These are phyloP conservation scores for Cladorrhinum sp. DNA, from an alignment of 2,329 filamentous ascomycete genomes.

Conservation along the genomic window DNA sequence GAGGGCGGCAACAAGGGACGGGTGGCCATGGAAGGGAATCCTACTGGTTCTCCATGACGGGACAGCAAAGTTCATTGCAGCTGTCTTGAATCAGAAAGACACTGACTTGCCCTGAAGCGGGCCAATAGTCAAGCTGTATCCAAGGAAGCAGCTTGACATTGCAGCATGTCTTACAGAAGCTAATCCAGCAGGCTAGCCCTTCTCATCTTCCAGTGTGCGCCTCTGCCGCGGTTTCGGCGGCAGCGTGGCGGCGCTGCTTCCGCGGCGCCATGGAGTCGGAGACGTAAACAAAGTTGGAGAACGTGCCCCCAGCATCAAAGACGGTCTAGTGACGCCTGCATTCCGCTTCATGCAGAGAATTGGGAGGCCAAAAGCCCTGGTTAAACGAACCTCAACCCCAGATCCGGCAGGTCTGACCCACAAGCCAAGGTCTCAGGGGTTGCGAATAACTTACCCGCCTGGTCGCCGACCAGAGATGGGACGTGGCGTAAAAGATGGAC, in stretches of 20 bases:
- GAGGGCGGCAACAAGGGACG: background rate
- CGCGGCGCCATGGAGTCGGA: background rate
- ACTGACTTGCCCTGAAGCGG: background rate
- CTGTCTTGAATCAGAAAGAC: background rate
- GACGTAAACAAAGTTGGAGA: background rate
- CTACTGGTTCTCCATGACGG: constrained; percentile 1
- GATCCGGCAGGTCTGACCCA: background rate
- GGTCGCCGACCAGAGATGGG: background rate
- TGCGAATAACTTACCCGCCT: background rate
- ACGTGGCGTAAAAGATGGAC: background rate
- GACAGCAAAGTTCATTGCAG: background rate
- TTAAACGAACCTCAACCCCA: background rate
- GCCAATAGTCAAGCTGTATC: background rate
- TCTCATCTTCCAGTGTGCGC: background rate
- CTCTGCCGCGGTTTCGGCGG: constrained; percentile 3
- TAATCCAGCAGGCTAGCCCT: constrained; percentile 1
- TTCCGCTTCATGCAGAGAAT: background rate
- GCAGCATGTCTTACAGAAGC: constrained; percentile 3
- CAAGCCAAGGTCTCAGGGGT: constrained; percentile 3
- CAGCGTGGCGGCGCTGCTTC: background rate
- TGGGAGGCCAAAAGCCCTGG: background rate
- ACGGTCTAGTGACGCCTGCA: constrained; percentile 1
- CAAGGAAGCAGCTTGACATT: background rate
- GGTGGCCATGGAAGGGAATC: background rate
- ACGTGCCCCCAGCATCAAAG: background rate